These are phyloP conservation scores for Mortierella sp. DNA, from an alignment of 371 early-diverging fungal species.

Conservation along the genomic window DNA sequence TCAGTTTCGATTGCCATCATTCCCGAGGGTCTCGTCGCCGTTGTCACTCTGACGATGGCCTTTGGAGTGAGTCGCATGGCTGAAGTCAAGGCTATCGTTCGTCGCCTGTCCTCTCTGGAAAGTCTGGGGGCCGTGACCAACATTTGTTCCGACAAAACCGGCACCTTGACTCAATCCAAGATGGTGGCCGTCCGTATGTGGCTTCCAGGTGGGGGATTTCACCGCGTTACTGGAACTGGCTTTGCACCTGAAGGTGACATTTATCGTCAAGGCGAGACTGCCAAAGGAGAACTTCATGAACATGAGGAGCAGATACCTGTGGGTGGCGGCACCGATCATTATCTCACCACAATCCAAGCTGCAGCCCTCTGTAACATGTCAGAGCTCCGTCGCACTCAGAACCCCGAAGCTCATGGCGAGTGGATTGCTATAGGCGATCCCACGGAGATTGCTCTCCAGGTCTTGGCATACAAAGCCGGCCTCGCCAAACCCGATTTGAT, in stretches of 20 bases:
- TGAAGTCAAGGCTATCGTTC: conserved; percentile 86
- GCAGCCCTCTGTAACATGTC: conserved; percentile 81
- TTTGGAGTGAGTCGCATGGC: conserved; percentile 93
- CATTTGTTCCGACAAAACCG: conserved; percentile 93
- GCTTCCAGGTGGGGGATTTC: conserved; percentile 71
- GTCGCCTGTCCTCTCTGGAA: conserved; percentile 90
- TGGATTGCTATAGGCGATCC: conserved; percentile 85
- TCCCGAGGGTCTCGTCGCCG: conserved; percentile 96
- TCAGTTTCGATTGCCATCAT: conserved; percentile 93
- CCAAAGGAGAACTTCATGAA: neutral
- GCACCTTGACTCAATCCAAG: conserved; percentile 71
- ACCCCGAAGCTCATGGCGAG: conserved; percentile 63
- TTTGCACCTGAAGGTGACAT: conserved; percentile 74
- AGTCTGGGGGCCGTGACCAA: conserved; percentile 91
- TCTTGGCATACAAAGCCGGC: conserved; percentile 72
- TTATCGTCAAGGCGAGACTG: conserved; percentile 40
- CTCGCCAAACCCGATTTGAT: conserved; percentile 67
- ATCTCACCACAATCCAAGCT: conserved; percentile 52
- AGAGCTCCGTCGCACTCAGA: conserved; percentile 61
- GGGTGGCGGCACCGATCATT: conserved; percentile 24
- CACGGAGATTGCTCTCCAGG: conserved; percentile 79
- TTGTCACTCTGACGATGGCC: conserved; percentile 91
- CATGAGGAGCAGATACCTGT: conserved; percentile 12
- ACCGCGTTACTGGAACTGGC: conserved; percentile 70
- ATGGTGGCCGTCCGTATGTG: conserved; percentile 82